phyloP scores from a whole-genome alignment of 768 basidiomycete genomes.

The Gautieria morchelliformis region DNA sequence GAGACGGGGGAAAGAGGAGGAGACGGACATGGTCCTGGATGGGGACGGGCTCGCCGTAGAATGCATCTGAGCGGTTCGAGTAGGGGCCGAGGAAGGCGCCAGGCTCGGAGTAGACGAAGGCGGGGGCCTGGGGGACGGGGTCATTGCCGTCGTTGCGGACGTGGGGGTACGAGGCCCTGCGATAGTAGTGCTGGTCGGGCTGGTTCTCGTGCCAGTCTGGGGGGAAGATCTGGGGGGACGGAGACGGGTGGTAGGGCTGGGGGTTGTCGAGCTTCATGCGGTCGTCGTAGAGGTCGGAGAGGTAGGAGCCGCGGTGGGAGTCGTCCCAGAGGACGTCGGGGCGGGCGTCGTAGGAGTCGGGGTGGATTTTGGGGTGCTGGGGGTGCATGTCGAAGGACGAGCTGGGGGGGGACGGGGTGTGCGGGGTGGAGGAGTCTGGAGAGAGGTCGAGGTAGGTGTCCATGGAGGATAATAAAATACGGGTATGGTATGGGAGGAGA shows the following conservation, averaged over 20 bases:
- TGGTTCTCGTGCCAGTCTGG: slow-evolving; percentile 5
- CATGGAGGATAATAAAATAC: slow-evolving; percentile 9
- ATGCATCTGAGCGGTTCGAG: slow-evolving; percentile 24
- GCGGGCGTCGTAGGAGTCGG: slow-evolving; percentile 32
- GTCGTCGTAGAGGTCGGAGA: slow-evolving; percentile 17
- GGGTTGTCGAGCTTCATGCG: no score
- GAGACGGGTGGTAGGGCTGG: neutral
- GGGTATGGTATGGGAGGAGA: slow-evolving; percentile 2
- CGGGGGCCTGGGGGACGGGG: slow-evolving; percentile 30
- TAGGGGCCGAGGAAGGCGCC: slow-evolving; percentile 24
- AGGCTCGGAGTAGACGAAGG: slow-evolving; percentile 34
- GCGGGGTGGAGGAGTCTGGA: slow-evolving; percentile 53
- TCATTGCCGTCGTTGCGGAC: slow-evolving; percentile 63
- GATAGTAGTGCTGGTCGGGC: slow-evolving; percentile 29
- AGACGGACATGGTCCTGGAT: slow-evolving; percentile 12
- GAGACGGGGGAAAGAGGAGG: neutral
- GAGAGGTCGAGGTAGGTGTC: slow-evolving; percentile 9
- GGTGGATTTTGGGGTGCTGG: slow-evolving; percentile 26
- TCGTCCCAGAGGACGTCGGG: slow-evolving; percentile 21
- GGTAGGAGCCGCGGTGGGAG: slow-evolving; percentile 43
- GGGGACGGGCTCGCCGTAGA: slow-evolving; percentile 32
- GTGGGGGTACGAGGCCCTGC: slow-evolving; percentile 69
- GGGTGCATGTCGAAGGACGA: slow-evolving; percentile 27
- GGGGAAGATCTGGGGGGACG: slow-evolving; percentile 3
- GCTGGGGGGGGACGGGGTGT: slow-evolving; percentile 59